Percentiles rank a stretch among this genome's conserved stretches.
Evolutionary conservation across 75 land plant species (phyloP).

Genomic region (Isoetes taiwanensis): DNA sequence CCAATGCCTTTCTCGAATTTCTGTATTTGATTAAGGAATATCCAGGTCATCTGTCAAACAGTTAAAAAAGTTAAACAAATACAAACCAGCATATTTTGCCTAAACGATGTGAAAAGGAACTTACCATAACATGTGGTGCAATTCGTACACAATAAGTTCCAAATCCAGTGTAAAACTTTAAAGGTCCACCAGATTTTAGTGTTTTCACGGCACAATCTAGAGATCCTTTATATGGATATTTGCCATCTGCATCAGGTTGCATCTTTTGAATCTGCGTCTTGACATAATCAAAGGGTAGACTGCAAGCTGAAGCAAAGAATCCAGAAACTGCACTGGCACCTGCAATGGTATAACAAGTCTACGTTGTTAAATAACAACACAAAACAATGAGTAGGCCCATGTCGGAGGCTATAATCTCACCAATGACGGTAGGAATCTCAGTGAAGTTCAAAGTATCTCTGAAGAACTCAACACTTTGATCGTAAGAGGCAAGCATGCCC

Average conservation of each 20-base stretch:
- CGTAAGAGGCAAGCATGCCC: slow-evolving; percentile 99
- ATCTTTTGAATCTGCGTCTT: slow-evolving; percentile 99
- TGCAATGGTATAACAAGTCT: slow-evolving; percentile 21
- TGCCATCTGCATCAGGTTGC: slow-evolving; percentile 92
- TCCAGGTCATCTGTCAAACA: no score
- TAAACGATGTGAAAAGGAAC: background rate
- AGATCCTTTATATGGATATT: slow-evolving; percentile 79
- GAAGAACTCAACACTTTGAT: slow-evolving; percentile 72
- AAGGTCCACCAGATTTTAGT: slow-evolving; percentile 59
- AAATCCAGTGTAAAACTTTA: slow-evolving; percentile 92
- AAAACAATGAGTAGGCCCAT: background rate
- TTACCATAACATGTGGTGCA: slow-evolving; percentile 98
- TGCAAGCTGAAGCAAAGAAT: slow-evolving; percentile 86
- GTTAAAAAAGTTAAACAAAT: no score
- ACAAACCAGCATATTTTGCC: no score
- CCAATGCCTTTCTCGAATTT: no score
- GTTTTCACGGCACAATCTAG: slow-evolving; percentile 83
- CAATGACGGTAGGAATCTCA: slow-evolving; percentile 56
- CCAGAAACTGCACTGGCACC: slow-evolving; percentile 98
- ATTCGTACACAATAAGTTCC: slow-evolving; percentile 93
- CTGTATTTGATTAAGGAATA: no score
- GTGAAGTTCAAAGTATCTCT: slow-evolving; percentile 49
- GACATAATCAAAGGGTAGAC: slow-evolving; percentile 92
- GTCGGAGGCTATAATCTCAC: slow-evolving; percentile 22
- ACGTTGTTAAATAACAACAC: no score